Evolutionary conservation across 129 eudicot species (phyloP).

Genomic region (Ambrosia trifida): DNA sequence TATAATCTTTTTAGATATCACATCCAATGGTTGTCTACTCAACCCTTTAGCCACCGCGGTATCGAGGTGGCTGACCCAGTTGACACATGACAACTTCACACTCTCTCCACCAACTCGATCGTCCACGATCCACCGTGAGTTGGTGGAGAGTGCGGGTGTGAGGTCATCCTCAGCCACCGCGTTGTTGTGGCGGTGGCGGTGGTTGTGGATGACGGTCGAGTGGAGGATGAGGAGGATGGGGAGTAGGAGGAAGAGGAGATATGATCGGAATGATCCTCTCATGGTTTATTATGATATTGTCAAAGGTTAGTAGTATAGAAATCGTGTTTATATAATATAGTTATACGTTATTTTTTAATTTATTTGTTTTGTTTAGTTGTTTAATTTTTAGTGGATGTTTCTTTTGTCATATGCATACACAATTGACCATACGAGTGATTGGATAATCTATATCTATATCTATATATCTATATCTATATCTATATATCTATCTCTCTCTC

Average conservation of each 20-base stretch:
- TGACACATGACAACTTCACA: slow-evolving; percentile 77
- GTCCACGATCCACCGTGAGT: slow-evolving; percentile 78
- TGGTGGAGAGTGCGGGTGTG: slow-evolving; percentile 48
- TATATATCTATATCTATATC: too few relatives aligned
- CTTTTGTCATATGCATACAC: too few relatives aligned
- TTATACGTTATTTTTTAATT: not conserved
- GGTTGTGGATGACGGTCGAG: slow-evolving; percentile 1
- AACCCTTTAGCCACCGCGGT: slow-evolving; percentile 80
- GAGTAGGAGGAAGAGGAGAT: slow-evolving; percentile 25
- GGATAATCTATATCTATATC: too few relatives aligned
- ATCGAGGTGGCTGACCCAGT: slow-evolving; percentile 78
- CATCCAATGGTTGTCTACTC: slow-evolving; percentile 71
- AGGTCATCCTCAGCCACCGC: not conserved
- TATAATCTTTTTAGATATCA: slow-evolving; percentile 48
- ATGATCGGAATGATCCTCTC: slow-evolving; percentile 22
- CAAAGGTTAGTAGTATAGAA: not conserved
- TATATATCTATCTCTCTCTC: too few relatives aligned
- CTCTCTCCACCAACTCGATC: slow-evolving; percentile 47
- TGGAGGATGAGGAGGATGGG: slow-evolving; percentile 22
- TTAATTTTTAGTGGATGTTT: not conserved
- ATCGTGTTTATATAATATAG: not conserved
- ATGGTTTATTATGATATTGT: slow-evolving; percentile 20
- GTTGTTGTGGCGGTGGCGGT: not conserved
- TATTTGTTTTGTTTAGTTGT: not conserved
- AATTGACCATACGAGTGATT: too few relatives aligned